phyloP scores from a whole-genome alignment of 1,284 basidiomycete genomes.

The Sporisorium reilianum region DNA sequence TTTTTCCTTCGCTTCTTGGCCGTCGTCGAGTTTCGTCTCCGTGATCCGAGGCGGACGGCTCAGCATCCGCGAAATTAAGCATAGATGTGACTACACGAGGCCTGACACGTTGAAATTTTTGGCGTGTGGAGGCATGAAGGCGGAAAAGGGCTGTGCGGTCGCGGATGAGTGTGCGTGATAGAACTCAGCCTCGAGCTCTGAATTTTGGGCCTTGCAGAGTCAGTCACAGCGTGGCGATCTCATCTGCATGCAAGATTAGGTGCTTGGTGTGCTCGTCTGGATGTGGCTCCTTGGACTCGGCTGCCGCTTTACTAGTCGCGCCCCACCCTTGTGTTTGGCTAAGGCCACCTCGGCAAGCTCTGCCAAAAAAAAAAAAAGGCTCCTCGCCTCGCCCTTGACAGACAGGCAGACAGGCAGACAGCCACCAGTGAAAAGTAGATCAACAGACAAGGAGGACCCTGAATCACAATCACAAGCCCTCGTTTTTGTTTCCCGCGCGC shows the following conservation, averaged over 20 bases:
- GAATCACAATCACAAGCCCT: conserved; percentile 8
- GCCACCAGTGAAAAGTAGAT: neutral
- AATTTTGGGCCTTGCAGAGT: too few species aligned
- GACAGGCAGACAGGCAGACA: too few species aligned
- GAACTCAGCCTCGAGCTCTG: neutral
- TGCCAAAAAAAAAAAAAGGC: neutral
- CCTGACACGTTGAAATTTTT: neutral
- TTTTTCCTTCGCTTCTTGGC: neutral
- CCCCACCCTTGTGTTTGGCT: neutral
- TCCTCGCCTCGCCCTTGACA: too few species aligned
- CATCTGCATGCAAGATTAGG: neutral
- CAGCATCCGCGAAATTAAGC: too few species aligned
- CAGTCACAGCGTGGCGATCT: neutral
- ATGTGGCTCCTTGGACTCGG: neutral
- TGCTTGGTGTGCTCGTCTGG: neutral
- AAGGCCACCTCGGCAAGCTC: too few species aligned
- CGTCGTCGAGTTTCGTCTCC: neutral
- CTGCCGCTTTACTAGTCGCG: neutral
- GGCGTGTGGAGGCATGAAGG: conserved; percentile 29
- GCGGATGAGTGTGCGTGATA: neutral
- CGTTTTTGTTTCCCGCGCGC: conserved; percentile 1
- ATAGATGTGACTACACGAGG: neutral
- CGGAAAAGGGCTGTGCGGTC: neutral
- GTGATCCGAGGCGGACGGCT: conserved; percentile 4
- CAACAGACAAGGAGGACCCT: conserved; percentile 5